A percentile compares a stretch with the other conserved stretches of the same genome.
phyloP scores from a whole-genome alignment of 129 eudicot species.

The Chrysanthemum lavandulifolium region DNA sequence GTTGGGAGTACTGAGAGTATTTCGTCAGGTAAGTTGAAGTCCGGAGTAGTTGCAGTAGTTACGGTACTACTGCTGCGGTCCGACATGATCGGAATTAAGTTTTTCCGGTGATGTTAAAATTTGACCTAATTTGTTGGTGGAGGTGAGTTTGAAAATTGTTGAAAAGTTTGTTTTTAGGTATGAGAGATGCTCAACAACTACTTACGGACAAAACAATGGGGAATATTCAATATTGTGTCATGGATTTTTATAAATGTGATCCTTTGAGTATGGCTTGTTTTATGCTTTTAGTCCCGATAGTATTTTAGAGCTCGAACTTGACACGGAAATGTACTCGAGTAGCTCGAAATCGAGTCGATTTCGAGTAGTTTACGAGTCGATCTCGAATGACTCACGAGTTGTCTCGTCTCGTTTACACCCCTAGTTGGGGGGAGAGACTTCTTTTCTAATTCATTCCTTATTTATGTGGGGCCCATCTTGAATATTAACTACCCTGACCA shows the following conservation, averaged over 20 bases:
- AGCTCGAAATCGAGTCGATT: no score
- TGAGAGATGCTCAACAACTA: neutral
- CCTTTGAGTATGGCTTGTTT: neutral
- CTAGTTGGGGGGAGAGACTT: no score
- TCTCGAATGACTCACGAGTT: no score
- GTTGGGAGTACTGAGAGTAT: slow-evolving; percentile 84
- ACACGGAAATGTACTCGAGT: no score
- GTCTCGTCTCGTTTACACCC: no score
- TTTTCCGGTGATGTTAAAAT: neutral
- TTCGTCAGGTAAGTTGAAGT: slow-evolving; percentile 70
- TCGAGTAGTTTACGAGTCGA: no score
- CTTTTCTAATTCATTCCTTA: no score
- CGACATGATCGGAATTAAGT: slow-evolving; percentile 21
- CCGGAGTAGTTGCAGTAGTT: slow-evolving; percentile 46
- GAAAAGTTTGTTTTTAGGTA: neutral
- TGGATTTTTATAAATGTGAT: neutral
- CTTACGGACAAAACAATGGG: neutral
- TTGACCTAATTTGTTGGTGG: neutral
- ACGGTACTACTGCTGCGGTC: slow-evolving; percentile 39
- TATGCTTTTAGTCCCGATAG: no score
- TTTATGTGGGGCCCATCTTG: no score
- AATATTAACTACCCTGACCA: no score
- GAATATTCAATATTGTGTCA: neutral
- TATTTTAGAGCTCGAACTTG: no score
- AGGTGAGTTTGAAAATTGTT: no score